Evolutionary conservation across 2,329 filamentous ascomycete species (phyloP), one percentile per base, ranked within the genome.

Genomic region (Polychaeton citri): DNA sequence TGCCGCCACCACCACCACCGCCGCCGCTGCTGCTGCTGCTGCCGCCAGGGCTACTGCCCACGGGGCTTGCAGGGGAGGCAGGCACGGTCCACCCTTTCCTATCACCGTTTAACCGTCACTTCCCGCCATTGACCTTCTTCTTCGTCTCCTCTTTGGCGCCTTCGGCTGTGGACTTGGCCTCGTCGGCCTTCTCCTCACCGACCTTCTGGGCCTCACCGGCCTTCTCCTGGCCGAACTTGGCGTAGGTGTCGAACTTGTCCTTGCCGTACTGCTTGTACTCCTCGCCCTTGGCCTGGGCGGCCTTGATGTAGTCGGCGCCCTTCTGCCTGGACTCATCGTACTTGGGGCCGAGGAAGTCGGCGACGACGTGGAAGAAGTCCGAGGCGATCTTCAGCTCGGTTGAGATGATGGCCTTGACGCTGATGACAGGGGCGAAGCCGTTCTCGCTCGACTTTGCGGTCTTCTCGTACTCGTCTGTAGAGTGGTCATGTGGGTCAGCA

Each of bases 391-490:
- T 49, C 38, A 60, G 46, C 35, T 56, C 43, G 40, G 52, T 54
- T 40, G 47, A 52, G 46, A 60, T 43, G 40, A 56, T 35, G 37
- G 56, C 54, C 32, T 53, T 42, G 43, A 51, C 38, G 30, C 41
- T 36, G n/a, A 50, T 54, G 40, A 40, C 39, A 38, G 57, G 19
- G 32, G 49, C 47, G 9, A 38, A 30, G 34, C 49, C 47, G 39
- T 51, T 50, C 41, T 49, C 41, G 35, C 53, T 54, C 40, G 52
- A 48, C 30, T 47, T 43, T 39, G 48, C 49, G 19, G 53, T 57
- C 48, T 58, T 58, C 41, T 43, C 47, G 53, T 58, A 57, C 44
- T 60, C 53, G 36, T 59, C 56, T 56, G 37, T 36, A 47, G 45
- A n/a, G n/a, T n/a, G n/a, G 32, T 13, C 4, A 17, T 19, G 16